Conservation (phyloP, 169 alveolate genomes). For the Eimeria tenella region DNA sequence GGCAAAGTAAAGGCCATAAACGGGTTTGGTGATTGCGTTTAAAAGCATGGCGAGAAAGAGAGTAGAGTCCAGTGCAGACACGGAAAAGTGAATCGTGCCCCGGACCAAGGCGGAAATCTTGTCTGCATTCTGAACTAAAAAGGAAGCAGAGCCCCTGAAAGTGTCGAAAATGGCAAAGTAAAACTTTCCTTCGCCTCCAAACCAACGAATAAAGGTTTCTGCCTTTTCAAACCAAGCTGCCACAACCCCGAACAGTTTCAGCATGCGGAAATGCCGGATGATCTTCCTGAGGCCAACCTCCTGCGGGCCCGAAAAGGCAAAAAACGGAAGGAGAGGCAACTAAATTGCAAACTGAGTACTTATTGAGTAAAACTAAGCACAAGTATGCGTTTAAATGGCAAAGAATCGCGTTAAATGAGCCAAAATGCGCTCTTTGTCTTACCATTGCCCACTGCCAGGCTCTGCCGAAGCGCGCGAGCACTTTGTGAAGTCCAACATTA, state of each 20-base stretch:
- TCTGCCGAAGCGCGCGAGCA: conserved; percentile 2
- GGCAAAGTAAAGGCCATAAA: conserved; percentile 29
- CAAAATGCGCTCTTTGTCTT: not conserved
- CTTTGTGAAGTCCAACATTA: not conserved
- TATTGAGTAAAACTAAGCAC: not conserved
- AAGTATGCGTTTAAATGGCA: not conserved
- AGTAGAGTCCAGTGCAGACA: not conserved
- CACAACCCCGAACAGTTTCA: conserved; percentile 5
- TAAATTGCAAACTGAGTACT: not conserved
- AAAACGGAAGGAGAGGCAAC: not conserved
- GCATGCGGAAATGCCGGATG: conserved; percentile 34
- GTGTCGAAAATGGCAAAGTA: conserved; percentile 1
- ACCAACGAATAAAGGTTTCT: not conserved
- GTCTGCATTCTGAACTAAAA: conserved; percentile 12
- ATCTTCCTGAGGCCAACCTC: conserved; percentile 41
- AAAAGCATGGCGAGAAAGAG: not conserved
- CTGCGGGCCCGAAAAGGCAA: not conserved
- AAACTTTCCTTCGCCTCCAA: conserved; percentile 8
- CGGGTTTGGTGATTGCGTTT: conserved; percentile 38
- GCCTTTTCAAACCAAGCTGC: conserved; percentile 16
- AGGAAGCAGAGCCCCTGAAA: conserved; percentile 8
- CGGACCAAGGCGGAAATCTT: not conserved
- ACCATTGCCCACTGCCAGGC: conserved; percentile 63
- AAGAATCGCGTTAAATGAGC: not conserved
- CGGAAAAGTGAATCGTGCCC: conserved; percentile 18